phyloP scores from a whole-genome alignment of 345 rosid genomes.

The Sisymbrium altissimum region DNA sequence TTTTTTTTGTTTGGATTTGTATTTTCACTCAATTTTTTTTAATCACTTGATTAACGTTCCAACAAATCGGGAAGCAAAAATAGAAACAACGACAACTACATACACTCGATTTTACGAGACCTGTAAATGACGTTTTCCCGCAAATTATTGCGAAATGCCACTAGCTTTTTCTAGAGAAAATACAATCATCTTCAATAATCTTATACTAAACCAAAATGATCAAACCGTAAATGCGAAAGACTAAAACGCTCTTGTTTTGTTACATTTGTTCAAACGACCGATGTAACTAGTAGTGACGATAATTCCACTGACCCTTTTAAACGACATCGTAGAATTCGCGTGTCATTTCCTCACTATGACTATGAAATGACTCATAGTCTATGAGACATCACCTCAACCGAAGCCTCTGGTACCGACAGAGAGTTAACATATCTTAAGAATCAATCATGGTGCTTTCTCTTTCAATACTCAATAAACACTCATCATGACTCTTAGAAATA shows the following conservation, averaged over 20 bases:
- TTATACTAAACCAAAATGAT: neutral
- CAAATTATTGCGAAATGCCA: too few species aligned
- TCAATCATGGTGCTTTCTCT: neutral
- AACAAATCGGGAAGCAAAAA: neutral
- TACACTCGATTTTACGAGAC: too few species aligned
- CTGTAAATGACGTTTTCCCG: too few species aligned
- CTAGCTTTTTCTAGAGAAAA: neutral
- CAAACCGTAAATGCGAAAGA: neutral
- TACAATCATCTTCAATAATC: neutral
- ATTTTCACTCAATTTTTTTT: too few species aligned
- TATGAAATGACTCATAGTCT: neutral
- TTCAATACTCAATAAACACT: neutral
- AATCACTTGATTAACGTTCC: neutral
- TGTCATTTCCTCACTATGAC: constrained; percentile 4
- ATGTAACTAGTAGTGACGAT: constrained; percentile 5
- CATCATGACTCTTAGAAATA: too few species aligned
- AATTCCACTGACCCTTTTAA: constrained; percentile 11
- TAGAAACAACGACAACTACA: neutral
- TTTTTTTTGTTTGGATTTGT: neutral
- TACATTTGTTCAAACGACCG: neutral
- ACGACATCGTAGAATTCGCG: neutral
- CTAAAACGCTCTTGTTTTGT: neutral
- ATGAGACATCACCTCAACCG: neutral
- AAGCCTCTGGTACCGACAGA: constrained; percentile 5
- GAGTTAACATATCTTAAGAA: neutral